Base-by-base conservation (phyloP, 2,329 filamentous ascomycete species). In the Parasarocladium wereldwijsianum region DNA sequence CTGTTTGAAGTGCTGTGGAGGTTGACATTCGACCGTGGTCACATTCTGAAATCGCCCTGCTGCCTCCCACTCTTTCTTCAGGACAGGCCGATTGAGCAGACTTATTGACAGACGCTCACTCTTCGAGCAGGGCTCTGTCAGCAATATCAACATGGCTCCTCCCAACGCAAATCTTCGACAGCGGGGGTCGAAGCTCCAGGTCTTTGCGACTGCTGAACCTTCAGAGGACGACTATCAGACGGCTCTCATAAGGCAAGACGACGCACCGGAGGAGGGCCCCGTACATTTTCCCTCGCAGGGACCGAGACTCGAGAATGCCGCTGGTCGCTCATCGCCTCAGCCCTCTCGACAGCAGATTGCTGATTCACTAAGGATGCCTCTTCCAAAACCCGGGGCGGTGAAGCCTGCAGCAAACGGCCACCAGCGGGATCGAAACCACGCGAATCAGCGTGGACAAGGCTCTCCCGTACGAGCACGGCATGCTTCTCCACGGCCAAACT, bases 141-240 rank as follows among this genome's bases (percentile, higher is more conserved):
- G n/a, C n/a, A n/a, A n/a, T n/a, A n/a, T n/a, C n/a, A n/a, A n/a
- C n/a, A 30, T 30, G 28, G 28, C 14, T n/a, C n/a, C n/a, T n/a
- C 14, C 20, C 5, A 23, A 24, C n/a, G 21, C 6, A 8, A 18
- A 21, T 11, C n/a, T 30, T 15, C 23, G 15, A 18, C 19, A 30
- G 7, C 9, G 19, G 12, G 28, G 28, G 13, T 23, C 23, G 11
- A 30, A 30, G 28, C 28, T 30, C 4, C 28, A 30, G 8, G 17
- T 23, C 18, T 30, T 30, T n/a, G 28, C 20, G 6, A 8, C 24
- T 13, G 19, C 19, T 13, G 28, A 30, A 6, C 19, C 6, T 4
- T 17, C n/a, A 13, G 28, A 30, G 9, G 28, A 30, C n/a, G 28
- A 30, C 8, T 30, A 14, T 17, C 28, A 30, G 28, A 30, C 28